Percentiles rank a stretch among this genome's conserved stretches.
Conservation (phyloP, 139 green algal genomes). For the Microglena sp. region DNA sequence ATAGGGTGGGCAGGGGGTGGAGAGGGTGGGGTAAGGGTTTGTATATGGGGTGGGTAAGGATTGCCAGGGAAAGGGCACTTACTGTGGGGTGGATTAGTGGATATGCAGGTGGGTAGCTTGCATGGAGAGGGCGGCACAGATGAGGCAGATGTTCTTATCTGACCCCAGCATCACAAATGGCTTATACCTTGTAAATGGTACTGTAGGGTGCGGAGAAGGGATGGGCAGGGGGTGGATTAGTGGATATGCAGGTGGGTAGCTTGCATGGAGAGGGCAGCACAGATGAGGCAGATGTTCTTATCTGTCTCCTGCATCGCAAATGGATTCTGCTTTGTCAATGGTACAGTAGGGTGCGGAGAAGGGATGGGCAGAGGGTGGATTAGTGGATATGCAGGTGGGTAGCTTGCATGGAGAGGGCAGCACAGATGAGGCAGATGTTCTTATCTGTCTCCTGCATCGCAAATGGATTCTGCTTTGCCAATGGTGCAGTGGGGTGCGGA, state of each 20-base stretch:
- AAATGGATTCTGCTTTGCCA: conserved; percentile 34
- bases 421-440: conserved; percentile 16
- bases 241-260: too few species aligned
- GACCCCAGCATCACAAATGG: conserved; percentile 25
- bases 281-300: conserved; percentile 25
- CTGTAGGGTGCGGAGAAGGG: background rate
- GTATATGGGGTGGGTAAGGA: too few species aligned
- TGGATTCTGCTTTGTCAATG: conserved; percentile 38
- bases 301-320: conserved; percentile 22
- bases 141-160: conserved; percentile 26
- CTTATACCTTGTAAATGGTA: conserved; percentile 39
- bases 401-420: conserved; percentile 14
- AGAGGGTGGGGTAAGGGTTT: too few species aligned
- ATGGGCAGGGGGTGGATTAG: background rate
- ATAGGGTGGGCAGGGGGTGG: too few species aligned
- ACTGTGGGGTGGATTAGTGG: too few species aligned
- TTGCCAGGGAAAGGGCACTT: too few species aligned
- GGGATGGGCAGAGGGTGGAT: background rate
- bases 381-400: too few species aligned
- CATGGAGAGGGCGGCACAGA: conserved; percentile 14
- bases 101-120: too few species aligned
- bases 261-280: conserved; percentile 17
- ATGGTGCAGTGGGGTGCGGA: conserved; percentile 15
- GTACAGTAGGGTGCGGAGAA: background rate
- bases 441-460: conserved; percentile 25